Conservation (phyloP, 768 basidiomycete genomes). For the Leccinum truebloodii region DNA sequence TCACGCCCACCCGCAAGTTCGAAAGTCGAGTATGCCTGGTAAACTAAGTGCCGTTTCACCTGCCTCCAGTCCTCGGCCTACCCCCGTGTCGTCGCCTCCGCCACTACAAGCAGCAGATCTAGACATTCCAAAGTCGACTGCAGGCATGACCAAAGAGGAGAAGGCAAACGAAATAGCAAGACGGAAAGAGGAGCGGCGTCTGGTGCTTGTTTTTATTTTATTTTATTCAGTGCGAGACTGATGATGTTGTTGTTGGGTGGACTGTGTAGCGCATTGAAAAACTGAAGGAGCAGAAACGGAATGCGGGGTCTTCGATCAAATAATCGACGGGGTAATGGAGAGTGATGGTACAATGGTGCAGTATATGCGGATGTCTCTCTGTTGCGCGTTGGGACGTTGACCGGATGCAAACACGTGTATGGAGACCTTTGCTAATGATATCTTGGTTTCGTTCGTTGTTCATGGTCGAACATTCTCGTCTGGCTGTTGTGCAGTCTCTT, state of each 20-base stretch:
- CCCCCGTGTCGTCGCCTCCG: conserved; percentile 28
- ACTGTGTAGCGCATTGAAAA: conserved; percentile 65
- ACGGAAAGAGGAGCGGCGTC: conserved; percentile 88
- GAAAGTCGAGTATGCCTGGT: conserved; percentile 1
- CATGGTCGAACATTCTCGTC: too few species aligned
- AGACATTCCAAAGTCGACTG: conserved; percentile 33
- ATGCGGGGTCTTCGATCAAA: conserved; percentile 22
- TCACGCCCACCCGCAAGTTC: conserved; percentile 6
- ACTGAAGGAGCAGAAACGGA: conserved; percentile 81
- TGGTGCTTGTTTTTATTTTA: conserved; percentile 47
- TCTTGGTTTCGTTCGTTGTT: too few species aligned
- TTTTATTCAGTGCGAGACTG: background rate
- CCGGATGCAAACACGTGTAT: background rate
- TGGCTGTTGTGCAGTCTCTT: too few species aligned
- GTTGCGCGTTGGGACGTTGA: background rate
- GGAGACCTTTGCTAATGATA: background rate
- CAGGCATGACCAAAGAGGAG: conserved; percentile 79
- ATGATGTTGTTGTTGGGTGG: background rate
- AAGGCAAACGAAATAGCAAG: conserved; percentile 92
- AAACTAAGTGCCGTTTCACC: conserved; percentile 14
- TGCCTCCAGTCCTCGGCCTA: conserved; percentile 22
- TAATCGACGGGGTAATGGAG: background rate
- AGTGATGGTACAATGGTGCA: background rate
- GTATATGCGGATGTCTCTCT: background rate
- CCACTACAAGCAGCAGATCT: conserved; percentile 11